A percentile compares a stretch with the other conserved stretches of the same genome.
Evolutionary conservation across 2,329 filamentous ascomycete genomes (phyloP).

Genomic region (Cordyceps cateniannulata): DNA sequence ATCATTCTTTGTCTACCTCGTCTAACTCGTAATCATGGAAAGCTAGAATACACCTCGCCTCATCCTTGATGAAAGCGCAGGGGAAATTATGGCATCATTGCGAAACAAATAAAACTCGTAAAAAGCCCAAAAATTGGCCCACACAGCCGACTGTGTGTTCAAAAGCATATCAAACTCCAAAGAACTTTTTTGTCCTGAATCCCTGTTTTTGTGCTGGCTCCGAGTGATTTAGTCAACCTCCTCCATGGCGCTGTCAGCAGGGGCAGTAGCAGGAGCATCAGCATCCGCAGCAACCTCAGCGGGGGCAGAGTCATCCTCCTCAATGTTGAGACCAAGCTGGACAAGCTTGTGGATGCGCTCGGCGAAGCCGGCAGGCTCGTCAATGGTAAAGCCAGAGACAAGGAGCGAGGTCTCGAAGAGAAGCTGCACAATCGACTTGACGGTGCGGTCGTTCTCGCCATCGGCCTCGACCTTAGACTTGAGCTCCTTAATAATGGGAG

Average conservation of each 20-base stretch:
- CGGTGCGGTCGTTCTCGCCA: constrained; percentile 96
- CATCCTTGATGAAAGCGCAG: constrained; percentile 19
- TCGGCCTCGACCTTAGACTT: constrained; percentile 99
- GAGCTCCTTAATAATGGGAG: constrained; percentile 94
- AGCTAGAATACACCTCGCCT: constrained; percentile 33
- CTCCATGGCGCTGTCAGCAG: constrained; percentile 96
- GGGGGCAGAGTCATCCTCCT: constrained; percentile 75
- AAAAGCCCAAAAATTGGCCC: constrained; percentile 26
- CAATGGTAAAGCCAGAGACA: constrained; percentile 98
- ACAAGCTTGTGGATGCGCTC: constrained; percentile 99
- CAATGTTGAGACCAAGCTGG: constrained; percentile 93
- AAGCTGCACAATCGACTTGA: constrained; percentile 98
- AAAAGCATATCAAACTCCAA: constrained; percentile 34
- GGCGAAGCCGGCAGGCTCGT: constrained; percentile 94
- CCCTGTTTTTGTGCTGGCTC: constrained; percentile 23
- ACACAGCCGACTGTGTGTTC: constrained; percentile 16
- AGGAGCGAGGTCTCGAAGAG: constrained; percentile 98
- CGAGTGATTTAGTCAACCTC: constrained; percentile 79
- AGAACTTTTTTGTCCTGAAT: constrained; percentile 32
- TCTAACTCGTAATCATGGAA: constrained; percentile 35
- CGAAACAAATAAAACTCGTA: constrained; percentile 29
- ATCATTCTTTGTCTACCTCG: constrained; percentile 26
- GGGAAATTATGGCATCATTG: constrained; percentile 30
- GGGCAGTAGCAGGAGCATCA: constrained; percentile 51
- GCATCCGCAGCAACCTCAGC: constrained; percentile 51